Conservation (phyloP, 345 rosid genomes). For the Citrus inodora region DNA sequence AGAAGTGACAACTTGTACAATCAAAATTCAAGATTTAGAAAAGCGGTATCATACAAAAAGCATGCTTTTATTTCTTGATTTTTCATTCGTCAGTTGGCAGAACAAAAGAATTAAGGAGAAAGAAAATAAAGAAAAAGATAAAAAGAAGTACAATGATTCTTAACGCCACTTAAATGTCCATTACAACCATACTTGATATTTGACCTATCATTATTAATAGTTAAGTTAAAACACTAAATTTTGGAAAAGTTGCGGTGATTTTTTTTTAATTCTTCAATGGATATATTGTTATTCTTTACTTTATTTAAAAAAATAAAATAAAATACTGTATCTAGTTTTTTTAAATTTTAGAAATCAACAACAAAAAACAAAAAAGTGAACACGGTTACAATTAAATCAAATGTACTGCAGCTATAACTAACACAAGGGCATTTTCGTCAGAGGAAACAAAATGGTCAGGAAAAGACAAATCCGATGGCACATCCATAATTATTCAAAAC, state of each 20-base stretch:
- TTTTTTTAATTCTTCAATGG: too few relatives aligned
- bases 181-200: not conserved
- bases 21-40: not conserved
- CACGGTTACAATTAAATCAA: too few relatives aligned
- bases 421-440: constrained; percentile 1
- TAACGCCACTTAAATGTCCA: not conserved
- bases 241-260: too few relatives aligned
- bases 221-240: not conserved
- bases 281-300: too few relatives aligned
- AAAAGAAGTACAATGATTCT: not conserved
- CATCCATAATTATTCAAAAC: not conserved
- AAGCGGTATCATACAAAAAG: not conserved
- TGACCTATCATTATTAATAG: not conserved
- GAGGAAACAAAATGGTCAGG: not conserved
- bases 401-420: not conserved
- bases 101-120: not conserved
- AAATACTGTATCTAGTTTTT: not conserved
- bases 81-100: not conserved
- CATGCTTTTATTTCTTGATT: not conserved
- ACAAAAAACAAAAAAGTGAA: not conserved
- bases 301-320: too few relatives aligned
- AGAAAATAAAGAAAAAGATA: not conserved
- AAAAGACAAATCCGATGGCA: constrained; percentile 8
- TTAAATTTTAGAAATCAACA: not conserved
- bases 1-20: not conserved